A percentile compares a stretch with the other conserved stretches of the same genome.
phyloP scores from a whole-genome alignment of 1,284 basidiomycete species.

The Erythrobasidium hasegawianum region DNA sequence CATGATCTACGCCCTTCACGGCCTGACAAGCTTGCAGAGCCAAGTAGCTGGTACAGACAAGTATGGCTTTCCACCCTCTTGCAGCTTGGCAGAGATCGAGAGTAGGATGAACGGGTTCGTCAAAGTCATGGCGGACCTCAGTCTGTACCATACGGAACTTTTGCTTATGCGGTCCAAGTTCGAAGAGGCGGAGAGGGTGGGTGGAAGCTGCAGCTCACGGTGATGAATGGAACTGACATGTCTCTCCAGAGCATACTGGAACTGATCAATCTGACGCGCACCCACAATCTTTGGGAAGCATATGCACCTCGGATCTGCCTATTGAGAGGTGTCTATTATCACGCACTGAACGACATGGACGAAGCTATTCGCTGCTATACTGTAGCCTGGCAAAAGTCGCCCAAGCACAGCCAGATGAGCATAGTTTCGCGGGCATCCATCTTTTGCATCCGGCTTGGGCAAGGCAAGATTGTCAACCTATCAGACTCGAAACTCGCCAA shows the following conservation, averaged over 20 bases:
- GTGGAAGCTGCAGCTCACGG: conserved; percentile 1
- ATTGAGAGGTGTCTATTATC: conserved; percentile 8
- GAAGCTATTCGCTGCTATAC: conserved; percentile 6
- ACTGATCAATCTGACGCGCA: neutral
- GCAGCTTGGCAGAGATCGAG: neutral
- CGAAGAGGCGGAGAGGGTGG: conserved; percentile 9
- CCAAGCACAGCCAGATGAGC: conserved; percentile 3
- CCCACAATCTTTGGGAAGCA: conserved; percentile 18
- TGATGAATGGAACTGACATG: no score
- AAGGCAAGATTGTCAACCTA: conserved; percentile 2
- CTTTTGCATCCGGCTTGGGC: conserved; percentile 7
- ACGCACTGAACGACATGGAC: conserved; percentile 3
- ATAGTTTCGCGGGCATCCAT: conserved; percentile 20
- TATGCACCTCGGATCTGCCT: conserved; percentile 13
- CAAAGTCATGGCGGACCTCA: conserved; percentile 1
- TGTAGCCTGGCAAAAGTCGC: conserved; percentile 2
- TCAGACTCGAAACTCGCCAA: neutral
- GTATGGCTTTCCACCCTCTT: neutral
- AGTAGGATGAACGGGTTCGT: neutral
- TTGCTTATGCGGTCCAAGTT: conserved; percentile 27
- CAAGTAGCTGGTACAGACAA: neutral
- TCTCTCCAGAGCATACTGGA: conserved; percentile 12
- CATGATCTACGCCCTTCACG: conserved; percentile 14
- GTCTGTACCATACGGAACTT: conserved; percentile 15
- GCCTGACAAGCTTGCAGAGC: conserved; percentile 5